Percentiles rank a stretch among this genome's conserved stretches.
Evolutionary conservation across 768 basidiomycete species (phyloP).

Genomic region (Psilocybe azurescens): DNA sequence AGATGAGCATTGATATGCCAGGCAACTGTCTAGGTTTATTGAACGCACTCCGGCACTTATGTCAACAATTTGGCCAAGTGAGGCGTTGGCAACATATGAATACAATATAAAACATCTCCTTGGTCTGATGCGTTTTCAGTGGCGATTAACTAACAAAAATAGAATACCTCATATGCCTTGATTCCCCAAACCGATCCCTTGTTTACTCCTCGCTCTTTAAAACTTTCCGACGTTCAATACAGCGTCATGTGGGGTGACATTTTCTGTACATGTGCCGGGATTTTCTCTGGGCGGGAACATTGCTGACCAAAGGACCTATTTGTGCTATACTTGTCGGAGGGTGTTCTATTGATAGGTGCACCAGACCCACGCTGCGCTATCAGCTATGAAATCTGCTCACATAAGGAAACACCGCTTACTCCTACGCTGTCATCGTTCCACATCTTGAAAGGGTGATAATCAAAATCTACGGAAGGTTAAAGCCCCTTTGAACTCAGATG

Average conservation of each 20-base stretch:
- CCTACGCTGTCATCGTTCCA: conserved; percentile 8
- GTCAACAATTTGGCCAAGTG: too few relatives aligned
- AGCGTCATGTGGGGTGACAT: neutral
- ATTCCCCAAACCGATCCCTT: neutral
- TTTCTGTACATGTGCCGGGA: neutral
- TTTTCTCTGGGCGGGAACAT: neutral
- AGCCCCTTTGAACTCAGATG: neutral
- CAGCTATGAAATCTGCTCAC: neutral
- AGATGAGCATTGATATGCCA: too few relatives aligned
- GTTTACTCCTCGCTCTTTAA: neutral
- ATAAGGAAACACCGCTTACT: conserved; percentile 4
- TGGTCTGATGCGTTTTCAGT: too few relatives aligned
- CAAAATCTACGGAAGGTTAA: neutral
- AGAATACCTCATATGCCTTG: too few relatives aligned
- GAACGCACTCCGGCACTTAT: too few relatives aligned
- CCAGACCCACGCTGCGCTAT: neutral
- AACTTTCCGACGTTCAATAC: neutral
- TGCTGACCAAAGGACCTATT: too few relatives aligned
- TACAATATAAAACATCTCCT: too few relatives aligned
- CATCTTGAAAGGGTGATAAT: neutral
- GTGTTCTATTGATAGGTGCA: neutral
- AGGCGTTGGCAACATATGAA: too few relatives aligned
- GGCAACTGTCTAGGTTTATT: neutral
- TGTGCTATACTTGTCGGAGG: too few relatives aligned
- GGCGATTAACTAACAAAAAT: too few relatives aligned